Base-by-base conservation (phyloP, 2,329 filamentous ascomycete genomes). In the Aspergillus sp. region DNA sequence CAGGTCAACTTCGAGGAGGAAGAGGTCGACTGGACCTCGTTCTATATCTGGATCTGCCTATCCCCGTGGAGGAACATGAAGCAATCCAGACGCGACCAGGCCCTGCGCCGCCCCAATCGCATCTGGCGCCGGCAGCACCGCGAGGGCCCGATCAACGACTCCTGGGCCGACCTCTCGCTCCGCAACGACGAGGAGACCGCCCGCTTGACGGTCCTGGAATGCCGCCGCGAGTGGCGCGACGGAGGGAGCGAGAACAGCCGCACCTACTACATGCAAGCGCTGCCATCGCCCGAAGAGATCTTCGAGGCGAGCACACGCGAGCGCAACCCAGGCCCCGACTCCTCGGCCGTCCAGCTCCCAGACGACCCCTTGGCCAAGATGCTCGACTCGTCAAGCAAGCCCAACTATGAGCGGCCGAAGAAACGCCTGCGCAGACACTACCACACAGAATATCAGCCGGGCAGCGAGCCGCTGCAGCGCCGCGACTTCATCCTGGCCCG, bases 131-230 rank as follows among this genome's bases (percentile, higher is more conserved):
- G 81, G 11, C 68, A 80, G 30, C 77, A 84, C 43, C 63, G 61
- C 16, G 81, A 86, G 51, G 82, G 82, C 0, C 73, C 79, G 0
- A 75, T 86, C 11, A 80, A 86, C 43, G 78, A 86, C 44, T 71
- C 79, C 2, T 88, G 82, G 81, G 80, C 74, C 0, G 73, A 76
- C 36, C 59, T 88, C 3, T 70, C 70, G 3, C 60, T 86, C 1
- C 68, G 74, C 16, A 65, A 63, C 20, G 74, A 83, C 37, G 75
- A 83, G 37, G 45, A 47, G 8, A 77, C 71, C 0, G 74, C 75
- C 1, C 55, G 66, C 10, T 56, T 82, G 1, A 64, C 72, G 31
- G 76, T 84, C 12, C 57, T 83, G 1, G 82, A 88, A 53, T 72
- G 71, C 17, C 69, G 82, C 10, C 77, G 75, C 16, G 82, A 86